Evolutionary conservation across 139 green algal genomes (phyloP).

Genomic region (Edaphochlamys debaryana): DNA sequence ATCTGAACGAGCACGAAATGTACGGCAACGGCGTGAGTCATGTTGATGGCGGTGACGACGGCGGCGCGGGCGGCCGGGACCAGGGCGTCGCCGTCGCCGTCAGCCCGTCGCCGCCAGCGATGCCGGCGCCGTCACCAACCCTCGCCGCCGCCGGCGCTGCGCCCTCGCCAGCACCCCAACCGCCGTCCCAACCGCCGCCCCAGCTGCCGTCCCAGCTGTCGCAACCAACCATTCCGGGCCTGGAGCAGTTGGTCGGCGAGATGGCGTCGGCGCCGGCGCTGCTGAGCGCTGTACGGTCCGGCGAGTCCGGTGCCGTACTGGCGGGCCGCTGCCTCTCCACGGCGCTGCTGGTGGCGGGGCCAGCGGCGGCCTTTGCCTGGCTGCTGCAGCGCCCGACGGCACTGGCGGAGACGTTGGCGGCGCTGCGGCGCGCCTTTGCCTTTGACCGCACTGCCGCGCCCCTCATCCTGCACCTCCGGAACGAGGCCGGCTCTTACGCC

Average conservation of each 20-base stretch:
- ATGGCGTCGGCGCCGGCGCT: constrained; percentile 44
- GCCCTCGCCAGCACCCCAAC: neutral
- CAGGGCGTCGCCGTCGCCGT: too few species aligned
- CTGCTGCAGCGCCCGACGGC: constrained; percentile 57
- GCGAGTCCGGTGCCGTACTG: constrained; percentile 53
- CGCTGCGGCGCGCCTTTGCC: constrained; percentile 60
- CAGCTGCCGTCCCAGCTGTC: neutral
- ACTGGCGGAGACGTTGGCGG: constrained; percentile 35
- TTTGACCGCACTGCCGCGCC: constrained; percentile 60
- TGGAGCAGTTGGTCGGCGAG: constrained; percentile 42
- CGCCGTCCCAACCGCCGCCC: neutral
- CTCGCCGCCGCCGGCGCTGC: too few species aligned
- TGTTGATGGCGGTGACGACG: neutral
- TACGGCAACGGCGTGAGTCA: neutral
- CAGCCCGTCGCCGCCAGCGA: too few species aligned
- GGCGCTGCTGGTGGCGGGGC: constrained; percentile 63
- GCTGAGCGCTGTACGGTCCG: constrained; percentile 41
- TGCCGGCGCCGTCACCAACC: neutral
- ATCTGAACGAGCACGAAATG: neutral
- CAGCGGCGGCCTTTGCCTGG: constrained; percentile 16
- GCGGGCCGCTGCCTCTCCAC: constrained; percentile 62
- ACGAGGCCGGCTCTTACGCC: constrained; percentile 11
- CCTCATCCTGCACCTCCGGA: constrained; percentile 53
- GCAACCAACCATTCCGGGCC: neutral
- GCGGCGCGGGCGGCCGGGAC: neutral